Conservation (phyloP, 2,329 filamentous ascomycete genomes). For the Tolypocladium nubicola region DNA sequence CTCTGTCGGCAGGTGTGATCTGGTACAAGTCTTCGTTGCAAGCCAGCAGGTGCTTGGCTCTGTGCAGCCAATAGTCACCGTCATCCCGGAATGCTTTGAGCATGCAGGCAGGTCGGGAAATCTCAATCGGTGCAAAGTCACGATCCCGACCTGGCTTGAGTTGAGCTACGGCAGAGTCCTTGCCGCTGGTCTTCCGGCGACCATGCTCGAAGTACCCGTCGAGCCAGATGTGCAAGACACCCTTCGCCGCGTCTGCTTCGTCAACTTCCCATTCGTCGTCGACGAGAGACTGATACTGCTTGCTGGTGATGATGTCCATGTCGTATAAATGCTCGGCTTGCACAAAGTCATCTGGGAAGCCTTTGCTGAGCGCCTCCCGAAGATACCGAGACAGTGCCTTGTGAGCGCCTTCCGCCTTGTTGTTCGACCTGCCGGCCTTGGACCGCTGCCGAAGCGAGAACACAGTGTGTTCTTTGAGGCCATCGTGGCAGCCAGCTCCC, state of each 20-base stretch:
- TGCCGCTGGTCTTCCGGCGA: background rate
- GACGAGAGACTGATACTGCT: conserved; percentile 52
- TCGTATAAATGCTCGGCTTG: conserved; percentile 41
- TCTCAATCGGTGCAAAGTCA: background rate
- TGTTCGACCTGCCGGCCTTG: conserved; percentile 4
- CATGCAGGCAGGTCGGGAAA: conserved; percentile 1
- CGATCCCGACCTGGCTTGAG: no score
- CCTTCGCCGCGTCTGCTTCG: background rate
- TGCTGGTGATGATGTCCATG: conserved; percentile 46
- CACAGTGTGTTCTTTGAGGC: conserved; percentile 56
- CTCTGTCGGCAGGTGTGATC: conserved; percentile 44
- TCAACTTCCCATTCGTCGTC: conserved; percentile 28
- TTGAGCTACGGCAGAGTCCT: background rate
- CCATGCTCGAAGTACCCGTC: conserved; percentile 3
- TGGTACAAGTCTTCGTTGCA: conserved; percentile 44
- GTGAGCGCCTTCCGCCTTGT: background rate
- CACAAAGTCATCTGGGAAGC: conserved; percentile 33
- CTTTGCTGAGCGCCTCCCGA: conserved; percentile 7
- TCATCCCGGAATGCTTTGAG: conserved; percentile 1
- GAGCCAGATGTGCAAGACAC: conserved; percentile 7
- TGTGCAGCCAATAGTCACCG: conserved; percentile 4
- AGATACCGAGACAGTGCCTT: conserved; percentile 6
- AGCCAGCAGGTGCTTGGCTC: conserved; percentile 6
- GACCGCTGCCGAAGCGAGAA: conserved; percentile 42
- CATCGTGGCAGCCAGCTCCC: conserved; percentile 55